phyloP scores from a whole-genome alignment of 2,329 filamentous ascomycete genomes.

The Microthyrium microscopicum region DNA sequence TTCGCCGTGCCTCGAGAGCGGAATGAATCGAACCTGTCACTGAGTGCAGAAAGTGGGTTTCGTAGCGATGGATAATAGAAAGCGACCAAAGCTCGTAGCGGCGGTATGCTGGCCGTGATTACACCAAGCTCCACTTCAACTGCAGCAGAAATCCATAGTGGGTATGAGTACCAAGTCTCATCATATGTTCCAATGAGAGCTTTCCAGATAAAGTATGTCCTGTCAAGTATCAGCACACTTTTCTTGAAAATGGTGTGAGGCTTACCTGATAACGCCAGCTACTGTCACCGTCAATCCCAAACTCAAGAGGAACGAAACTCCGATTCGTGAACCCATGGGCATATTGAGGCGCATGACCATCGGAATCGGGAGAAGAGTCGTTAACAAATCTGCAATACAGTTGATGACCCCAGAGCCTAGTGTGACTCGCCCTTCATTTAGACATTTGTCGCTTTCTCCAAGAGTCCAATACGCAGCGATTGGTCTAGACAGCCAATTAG shows the following conservation, averaged over 20 bases:
- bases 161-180: constrained; percentile 28
- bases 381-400: constrained; percentile 24
- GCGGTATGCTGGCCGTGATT: constrained; percentile 13
- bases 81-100: too few species aligned
- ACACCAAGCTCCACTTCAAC: constrained; percentile 30
- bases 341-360: constrained; percentile 26
- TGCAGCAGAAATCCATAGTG: constrained; percentile 29
- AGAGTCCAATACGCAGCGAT: constrained; percentile 26
- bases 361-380: constrained; percentile 27
- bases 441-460: constrained; percentile 19
- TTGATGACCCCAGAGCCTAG: constrained; percentile 26
- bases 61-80: too few species aligned
- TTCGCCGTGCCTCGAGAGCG: too few species aligned
- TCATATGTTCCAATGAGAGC: constrained; percentile 25
- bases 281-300: constrained; percentile 26
- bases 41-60: too few species aligned
- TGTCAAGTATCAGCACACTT: too few species aligned
- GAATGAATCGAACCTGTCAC: too few species aligned
- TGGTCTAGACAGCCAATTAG: constrained; percentile 13
- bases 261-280: constrained; percentile 19
- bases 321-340: constrained; percentile 23
- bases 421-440: constrained; percentile 24
- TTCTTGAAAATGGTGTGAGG: too few species aligned
- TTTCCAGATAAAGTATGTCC: constrained; percentile 29
- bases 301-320: constrained; percentile 22